A percentile compares a stretch with the other conserved stretches of the same genome.
These are phyloP conservation scores for Rhynchospora breviuscula DNA, from an alignment of 176 grass and related monocot genomes.

Conservation along the genomic window DNA sequence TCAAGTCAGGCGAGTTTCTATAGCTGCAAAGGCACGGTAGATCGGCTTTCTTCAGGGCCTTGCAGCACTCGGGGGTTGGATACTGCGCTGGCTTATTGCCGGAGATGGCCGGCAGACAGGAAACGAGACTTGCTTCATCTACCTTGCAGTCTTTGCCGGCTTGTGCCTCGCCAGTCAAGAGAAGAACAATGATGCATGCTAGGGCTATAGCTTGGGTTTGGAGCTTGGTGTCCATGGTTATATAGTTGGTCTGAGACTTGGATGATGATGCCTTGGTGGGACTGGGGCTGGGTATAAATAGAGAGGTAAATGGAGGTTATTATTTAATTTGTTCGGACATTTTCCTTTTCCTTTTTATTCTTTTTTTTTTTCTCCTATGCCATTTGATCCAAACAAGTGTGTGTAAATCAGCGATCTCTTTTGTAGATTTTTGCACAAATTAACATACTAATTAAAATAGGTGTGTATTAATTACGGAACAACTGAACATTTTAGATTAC, in stretches of 20 bases:
- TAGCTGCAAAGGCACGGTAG: slow-evolving; percentile 30
- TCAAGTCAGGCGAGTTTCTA: slow-evolving; percentile 12
- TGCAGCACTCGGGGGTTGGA: slow-evolving; percentile 26
- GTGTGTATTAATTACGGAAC: too few species aligned
- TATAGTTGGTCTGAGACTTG: not conserved
- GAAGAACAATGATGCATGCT: not conserved
- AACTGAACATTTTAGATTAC: too few species aligned
- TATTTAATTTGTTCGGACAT: too few species aligned
- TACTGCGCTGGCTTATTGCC: not conserved
- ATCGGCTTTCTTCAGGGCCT: slow-evolving; percentile 18
- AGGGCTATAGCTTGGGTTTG: not conserved
- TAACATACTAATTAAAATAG: too few species aligned
- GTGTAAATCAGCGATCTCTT: too few species aligned
- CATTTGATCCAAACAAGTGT: too few species aligned
- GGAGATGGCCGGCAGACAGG: not conserved
- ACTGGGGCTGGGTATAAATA: not conserved
- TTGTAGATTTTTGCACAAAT: too few species aligned
- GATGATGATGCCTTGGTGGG: not conserved
- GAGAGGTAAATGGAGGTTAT: too few species aligned
- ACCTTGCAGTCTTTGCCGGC: not conserved
- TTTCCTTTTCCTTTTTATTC: too few species aligned
- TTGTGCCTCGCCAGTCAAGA: not conserved
- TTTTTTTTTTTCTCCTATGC: too few species aligned
- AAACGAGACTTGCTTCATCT: not conserved
- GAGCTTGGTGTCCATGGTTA: not conserved